Evolutionary conservation across 1,139 yeast genomes (phyloP).

Genomic region (Hemisphaericaspora xylofermentans): DNA sequence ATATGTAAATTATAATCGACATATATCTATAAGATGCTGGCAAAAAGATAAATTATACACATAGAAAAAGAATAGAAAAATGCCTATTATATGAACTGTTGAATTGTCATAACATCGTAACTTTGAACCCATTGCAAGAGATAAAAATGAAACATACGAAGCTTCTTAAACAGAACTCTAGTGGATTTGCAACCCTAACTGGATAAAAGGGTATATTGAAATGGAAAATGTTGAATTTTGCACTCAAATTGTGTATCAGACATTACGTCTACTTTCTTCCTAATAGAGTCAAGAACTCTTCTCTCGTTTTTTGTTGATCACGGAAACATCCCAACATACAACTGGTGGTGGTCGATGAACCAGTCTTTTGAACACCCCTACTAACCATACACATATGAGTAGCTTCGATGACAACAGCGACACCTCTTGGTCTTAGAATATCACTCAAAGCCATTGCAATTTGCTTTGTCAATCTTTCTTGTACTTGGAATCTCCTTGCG

Average conservation of each 20-base stretch:
- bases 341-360: slow-evolving; percentile 90
- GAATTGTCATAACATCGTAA: slow-evolving; percentile 42
- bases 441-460: slow-evolving; percentile 95
- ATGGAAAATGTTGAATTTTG: slow-evolving; percentile 22
- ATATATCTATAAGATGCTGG: slow-evolving; percentile 2
- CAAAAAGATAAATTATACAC: slow-evolving; percentile 3
- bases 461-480: slow-evolving; percentile 93
- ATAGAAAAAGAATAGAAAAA: slow-evolving; percentile 4
- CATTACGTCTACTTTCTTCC: slow-evolving; percentile 43
- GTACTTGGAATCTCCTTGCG: slow-evolving; percentile 91
- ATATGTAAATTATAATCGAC: slow-evolving; percentile 7
- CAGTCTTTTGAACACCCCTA: slow-evolving; percentile 95
- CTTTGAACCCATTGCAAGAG: slow-evolving; percentile 3
- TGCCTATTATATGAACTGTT: slow-evolving; percentile 26
- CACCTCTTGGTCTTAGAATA: slow-evolving; percentile 90
- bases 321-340: slow-evolving; percentile 97
- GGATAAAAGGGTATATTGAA: background rate
- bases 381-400: slow-evolving; percentile 99
- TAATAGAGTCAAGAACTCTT: slow-evolving; percentile 85
- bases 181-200: background rate
- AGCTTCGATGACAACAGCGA: slow-evolving; percentile 97
- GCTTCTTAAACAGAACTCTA: background rate
- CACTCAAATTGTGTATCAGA: slow-evolving; percentile 4
- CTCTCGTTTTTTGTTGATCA: slow-evolving; percentile 90
- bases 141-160: slow-evolving; percentile 1